A percentile compares a stretch with the other conserved stretches of the same genome.
phyloP scores from a whole-genome alignment of 2,329 filamentous ascomycete species.

The Hirsutella thompsonii region DNA sequence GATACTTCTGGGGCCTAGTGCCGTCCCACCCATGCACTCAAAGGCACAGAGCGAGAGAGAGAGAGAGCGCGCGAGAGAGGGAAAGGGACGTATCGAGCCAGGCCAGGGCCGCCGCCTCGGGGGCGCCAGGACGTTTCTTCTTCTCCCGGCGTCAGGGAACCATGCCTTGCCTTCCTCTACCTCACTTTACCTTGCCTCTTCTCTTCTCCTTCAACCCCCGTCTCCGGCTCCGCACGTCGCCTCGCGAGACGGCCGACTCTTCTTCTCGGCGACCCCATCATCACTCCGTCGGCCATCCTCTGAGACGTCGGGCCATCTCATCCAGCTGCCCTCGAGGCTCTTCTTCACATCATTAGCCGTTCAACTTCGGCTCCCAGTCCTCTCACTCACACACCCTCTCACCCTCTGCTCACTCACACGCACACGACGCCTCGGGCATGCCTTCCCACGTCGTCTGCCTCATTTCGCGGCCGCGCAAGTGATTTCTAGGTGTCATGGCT shows the following conservation, averaged over 20 bases:
- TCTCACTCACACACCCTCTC: slow-evolving; percentile 9
- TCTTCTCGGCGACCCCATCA: background rate
- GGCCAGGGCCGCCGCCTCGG: slow-evolving; percentile 22
- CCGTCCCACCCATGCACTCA: slow-evolving; percentile 22
- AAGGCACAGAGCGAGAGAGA: background rate
- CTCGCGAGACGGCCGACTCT: slow-evolving; percentile 10
- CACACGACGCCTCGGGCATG: slow-evolving; percentile 11
- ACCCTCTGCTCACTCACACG: slow-evolving; percentile 4
- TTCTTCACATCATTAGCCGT: background rate
- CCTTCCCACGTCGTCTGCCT: slow-evolving; percentile 14
- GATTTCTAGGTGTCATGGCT: slow-evolving; percentile 23
- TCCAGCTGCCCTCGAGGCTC: background rate
- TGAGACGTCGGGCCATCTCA: background rate
- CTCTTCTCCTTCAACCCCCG: slow-evolving; percentile 12
- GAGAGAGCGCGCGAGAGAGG: background rate
- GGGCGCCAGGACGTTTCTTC: slow-evolving; percentile 24
- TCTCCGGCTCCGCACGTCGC: slow-evolving; percentile 12
- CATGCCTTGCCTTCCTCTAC: slow-evolving; percentile 13
- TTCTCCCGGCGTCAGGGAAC: slow-evolving; percentile 22
- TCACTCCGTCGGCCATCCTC: background rate
- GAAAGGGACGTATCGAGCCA: slow-evolving; percentile 8
- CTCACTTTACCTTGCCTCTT: slow-evolving; percentile 12
- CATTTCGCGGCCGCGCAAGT: slow-evolving; percentile 21
- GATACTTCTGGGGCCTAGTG: slow-evolving; percentile 15
- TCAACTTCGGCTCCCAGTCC: slow-evolving; percentile 4